Conservation (phyloP, 2,329 filamentous ascomycete genomes). For the Colletotrichum acutatum region DNA sequence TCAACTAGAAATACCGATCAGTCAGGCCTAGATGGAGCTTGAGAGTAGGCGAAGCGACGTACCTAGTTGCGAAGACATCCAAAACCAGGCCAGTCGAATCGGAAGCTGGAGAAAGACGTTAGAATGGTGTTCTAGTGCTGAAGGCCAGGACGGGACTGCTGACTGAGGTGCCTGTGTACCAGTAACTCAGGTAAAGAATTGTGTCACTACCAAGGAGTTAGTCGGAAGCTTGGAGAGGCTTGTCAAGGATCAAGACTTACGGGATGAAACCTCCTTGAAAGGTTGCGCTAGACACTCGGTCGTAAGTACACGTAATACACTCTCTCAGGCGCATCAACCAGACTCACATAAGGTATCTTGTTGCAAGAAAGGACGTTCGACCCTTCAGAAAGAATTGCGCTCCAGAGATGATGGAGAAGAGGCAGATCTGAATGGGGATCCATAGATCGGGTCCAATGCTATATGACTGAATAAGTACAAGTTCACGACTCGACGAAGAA, state of each 20-base stretch:
- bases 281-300: neutral
- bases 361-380: conserved; percentile 50
- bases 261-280: conserved; percentile 59
- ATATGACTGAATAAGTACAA: neutral
- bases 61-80: conserved; percentile 58
- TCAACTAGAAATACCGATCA: conserved; percentile 39
- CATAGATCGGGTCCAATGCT: conserved; percentile 46
- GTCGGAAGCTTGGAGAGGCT: conserved; percentile 36
- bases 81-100: conserved; percentile 74
- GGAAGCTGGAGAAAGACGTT: conserved; percentile 60
- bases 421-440: conserved; percentile 41
- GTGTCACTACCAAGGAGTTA: conserved; percentile 21
- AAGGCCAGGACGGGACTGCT: neutral
- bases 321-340: accelerated
- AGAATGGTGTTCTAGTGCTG: neutral
- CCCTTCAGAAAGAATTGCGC: conserved; percentile 47
- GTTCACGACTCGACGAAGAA: neutral
- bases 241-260: conserved; percentile 37
- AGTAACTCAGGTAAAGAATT: conserved; percentile 64
- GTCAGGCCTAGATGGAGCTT: too few relatives aligned
- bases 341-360: conserved; percentile 52
- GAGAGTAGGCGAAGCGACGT: neutral
- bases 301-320: neutral
- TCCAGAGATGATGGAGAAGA: conserved; percentile 32
- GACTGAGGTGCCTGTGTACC: conserved; percentile 69